These are phyloP conservation scores for Fusarium udum DNA, from an alignment of 2,329 filamentous ascomycete genomes.

Conservation along the genomic window DNA sequence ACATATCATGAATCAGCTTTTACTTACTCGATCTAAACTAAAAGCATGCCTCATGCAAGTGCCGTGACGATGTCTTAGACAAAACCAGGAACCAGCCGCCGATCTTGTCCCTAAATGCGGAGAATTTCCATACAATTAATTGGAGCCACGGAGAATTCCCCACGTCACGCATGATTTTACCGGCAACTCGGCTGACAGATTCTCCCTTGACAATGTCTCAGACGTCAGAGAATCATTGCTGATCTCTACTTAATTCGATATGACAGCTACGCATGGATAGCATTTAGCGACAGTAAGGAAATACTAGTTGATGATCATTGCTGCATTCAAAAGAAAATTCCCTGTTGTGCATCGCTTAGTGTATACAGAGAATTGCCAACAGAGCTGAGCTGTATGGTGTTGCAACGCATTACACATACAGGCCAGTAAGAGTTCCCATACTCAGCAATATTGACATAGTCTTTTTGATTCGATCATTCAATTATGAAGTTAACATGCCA, in stretches of 20 bases:
- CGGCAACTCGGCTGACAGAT: neutral
- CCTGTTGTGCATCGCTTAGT: neutral
- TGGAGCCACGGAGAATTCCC: neutral
- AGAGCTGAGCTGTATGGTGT: neutral
- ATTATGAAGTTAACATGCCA: neutral
- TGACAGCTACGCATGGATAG: neutral
- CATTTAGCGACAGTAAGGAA: neutral
- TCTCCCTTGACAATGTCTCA: neutral
- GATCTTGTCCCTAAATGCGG: neutral
- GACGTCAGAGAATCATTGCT: neutral
- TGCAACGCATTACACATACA: too few species aligned
- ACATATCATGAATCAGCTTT: neutral
- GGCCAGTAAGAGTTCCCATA: accelerated
- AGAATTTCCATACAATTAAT: neutral
- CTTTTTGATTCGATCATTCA: accelerated
- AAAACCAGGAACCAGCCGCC: neutral
- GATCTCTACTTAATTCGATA: neutral
- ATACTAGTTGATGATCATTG: neutral
- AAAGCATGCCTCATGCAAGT: neutral
- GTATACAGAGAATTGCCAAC: neutral
- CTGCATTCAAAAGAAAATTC: neutral
- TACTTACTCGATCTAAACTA: neutral
- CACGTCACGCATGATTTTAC: neutral
- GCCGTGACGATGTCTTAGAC: neutral
- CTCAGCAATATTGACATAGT: accelerated